Evolutionary conservation across 192 early-diverging fungal species (phyloP), one percentile per base, ranked within the genome.

Genomic region (Coemansia sp.): DNA sequence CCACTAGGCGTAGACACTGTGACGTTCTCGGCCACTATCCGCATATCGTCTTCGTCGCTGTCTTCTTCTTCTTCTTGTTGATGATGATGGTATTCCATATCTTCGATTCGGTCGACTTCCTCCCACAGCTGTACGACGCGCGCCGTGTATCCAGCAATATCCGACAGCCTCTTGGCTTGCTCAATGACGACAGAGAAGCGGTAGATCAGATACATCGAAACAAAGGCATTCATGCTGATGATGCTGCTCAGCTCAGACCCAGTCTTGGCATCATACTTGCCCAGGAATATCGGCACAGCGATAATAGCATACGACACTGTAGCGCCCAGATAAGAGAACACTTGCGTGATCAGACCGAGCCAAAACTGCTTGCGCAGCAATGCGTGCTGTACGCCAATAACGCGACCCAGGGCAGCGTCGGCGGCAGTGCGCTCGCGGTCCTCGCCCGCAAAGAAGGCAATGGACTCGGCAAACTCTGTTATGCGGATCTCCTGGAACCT

Each of bases 61-160:
- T n/a, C n/a, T n/a, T 56, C 37, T 0, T 31, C 43, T 11, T 14
- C 51, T 31, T 43, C 18, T 13, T 38, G n/a, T n/a, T n/a, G n/a
- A n/a, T n/a, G n/a, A n/a, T n/a, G 43, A 1, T 40, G 34, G 37
- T 59, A 43, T 3, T 37, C 58, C 0, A 59, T 46, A 0, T 11
- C 36, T 11, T 67, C 65, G 28, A 69, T 14, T 2, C 65, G 66
- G 24, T 91, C 86, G 18, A 93, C 51, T 1, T 84, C 85, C 66
- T 95, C 92, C 64, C 93, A 83, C 23, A 97, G 74, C 70, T 94
- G 89, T 13, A 76, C 86, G 5, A 97, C 84, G 77, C 95, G 94
- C 11, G 90, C 82, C 0, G 88, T 86, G 58, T 93, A 95, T 6
- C 95, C 94, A 21, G 91, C 89, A 21, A 95, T 64, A 55, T 94